phyloP scores from a whole-genome alignment of 2,329 filamentous ascomycete species.

The Emmonsiellopsis sp. region DNA sequence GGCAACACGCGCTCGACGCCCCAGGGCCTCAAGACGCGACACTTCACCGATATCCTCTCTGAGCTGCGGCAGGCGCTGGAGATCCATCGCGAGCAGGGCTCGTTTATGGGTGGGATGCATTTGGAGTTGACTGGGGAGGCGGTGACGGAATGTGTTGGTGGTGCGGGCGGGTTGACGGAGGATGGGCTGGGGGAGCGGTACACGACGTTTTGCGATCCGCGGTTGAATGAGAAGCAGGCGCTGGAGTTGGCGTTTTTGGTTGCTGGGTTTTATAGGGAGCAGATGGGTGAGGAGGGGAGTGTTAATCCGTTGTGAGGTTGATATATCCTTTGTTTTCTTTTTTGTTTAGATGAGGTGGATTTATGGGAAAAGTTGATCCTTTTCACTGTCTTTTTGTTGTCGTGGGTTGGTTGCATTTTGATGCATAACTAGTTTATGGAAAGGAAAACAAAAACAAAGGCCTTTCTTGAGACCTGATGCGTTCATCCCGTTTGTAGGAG shows the following conservation, averaged over 20 bases:
- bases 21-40: conserved; percentile 79
- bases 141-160: conserved; percentile 91
- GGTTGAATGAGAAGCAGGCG: conserved; percentile 95
- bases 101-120: conserved; percentile 87
- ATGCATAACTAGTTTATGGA: background rate
- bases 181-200: conserved; percentile 86
- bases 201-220: conserved; percentile 89
- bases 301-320: conserved; percentile 11
- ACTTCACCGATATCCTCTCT: conserved; percentile 79
- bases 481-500: no score
- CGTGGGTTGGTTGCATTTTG: background rate
- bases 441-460: background rate
- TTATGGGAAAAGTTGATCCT: background rate
- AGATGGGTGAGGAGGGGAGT: conserved; percentile 19
- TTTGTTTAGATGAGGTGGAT: background rate
- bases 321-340: background rate
- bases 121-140: conserved; percentile 91
- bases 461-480: no score
- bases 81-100: conserved; percentile 74
- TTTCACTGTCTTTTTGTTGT: background rate
- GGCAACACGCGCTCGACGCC: conserved; percentile 62
- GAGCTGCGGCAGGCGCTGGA: conserved; percentile 75
- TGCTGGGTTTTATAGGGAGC: conserved; percentile 63
- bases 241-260: conserved; percentile 90
- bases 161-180: conserved; percentile 76